These are phyloP conservation scores for Peterozyma xylosa DNA, from an alignment of 805 yeast species.

Conservation along the genomic window DNA sequence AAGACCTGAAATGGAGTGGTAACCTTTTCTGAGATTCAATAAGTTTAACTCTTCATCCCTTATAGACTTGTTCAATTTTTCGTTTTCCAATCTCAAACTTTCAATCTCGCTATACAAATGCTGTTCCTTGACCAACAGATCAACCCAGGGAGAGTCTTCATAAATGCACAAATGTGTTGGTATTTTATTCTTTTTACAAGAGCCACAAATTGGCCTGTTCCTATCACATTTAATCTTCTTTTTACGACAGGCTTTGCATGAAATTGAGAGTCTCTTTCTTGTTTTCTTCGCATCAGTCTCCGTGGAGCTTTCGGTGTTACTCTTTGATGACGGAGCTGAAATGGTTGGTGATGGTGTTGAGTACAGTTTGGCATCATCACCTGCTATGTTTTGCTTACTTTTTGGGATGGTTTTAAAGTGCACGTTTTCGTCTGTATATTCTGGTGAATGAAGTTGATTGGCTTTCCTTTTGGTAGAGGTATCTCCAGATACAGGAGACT, in stretches of 20 bases:
- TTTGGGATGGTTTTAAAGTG: too few relatives aligned
- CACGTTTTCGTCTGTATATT: too few relatives aligned
- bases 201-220: constrained; percentile 23
- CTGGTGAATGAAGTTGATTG: too few relatives aligned
- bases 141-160: constrained; percentile 12
- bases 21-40: not conserved
- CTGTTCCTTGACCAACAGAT: constrained; percentile 6
- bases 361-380: too few relatives aligned
- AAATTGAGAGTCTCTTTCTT: constrained; percentile 17
- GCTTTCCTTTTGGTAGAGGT: too few relatives aligned
- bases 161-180: constrained; percentile 18
- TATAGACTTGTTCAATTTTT: not conserved
- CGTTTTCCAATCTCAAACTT: constrained; percentile 3
- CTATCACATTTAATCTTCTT: constrained; percentile 27
- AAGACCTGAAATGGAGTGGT: too few relatives aligned
- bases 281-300: constrained; percentile 1
- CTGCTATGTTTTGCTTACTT: too few relatives aligned
- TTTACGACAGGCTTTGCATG: constrained; percentile 21
- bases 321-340: too few relatives aligned
- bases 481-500: too few relatives aligned
- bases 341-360: too few relatives aligned
- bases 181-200: constrained; percentile 18
- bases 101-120: constrained; percentile 4
- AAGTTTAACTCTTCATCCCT: not conserved
- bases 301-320: not conserved